A percentile compares a stretch with the other conserved stretches of the same genome.
Evolutionary conservation across 1,284 basidiomycete genomes (phyloP).

Genomic region (Cystobasidium sp.): DNA sequence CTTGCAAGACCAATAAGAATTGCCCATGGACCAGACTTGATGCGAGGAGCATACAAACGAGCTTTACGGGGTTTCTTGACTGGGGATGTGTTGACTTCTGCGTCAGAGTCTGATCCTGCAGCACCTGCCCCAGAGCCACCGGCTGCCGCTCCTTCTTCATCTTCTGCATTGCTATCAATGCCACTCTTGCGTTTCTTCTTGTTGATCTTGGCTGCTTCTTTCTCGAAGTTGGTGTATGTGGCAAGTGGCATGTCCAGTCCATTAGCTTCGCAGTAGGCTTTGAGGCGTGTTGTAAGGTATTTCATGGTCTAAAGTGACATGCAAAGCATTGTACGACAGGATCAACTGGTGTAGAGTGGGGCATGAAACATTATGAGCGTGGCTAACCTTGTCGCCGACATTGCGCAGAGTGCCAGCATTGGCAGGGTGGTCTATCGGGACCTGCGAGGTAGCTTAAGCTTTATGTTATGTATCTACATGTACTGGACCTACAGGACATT

Average conservation of each 20-base stretch:
- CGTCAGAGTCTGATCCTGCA: neutral
- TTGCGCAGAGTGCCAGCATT: slow-evolving; percentile 12
- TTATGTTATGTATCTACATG: no score
- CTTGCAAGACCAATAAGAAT: slow-evolving; percentile 36
- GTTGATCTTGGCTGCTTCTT: slow-evolving; percentile 28
- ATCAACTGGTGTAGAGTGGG: neutral
- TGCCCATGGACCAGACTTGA: slow-evolving; percentile 32
- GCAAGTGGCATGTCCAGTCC: slow-evolving; percentile 10
- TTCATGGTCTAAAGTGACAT: neutral
- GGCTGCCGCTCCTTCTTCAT: slow-evolving; percentile 8
- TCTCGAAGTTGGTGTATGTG: slow-evolving; percentile 7
- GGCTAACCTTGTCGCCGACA: slow-evolving; percentile 34
- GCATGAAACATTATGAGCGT: neutral
- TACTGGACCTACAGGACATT: slow-evolving; percentile 13
- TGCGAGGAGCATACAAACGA: slow-evolving; percentile 22
- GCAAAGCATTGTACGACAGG: neutral
- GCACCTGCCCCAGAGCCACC: neutral
- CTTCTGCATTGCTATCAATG: neutral
- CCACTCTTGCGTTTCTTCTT: slow-evolving; percentile 38
- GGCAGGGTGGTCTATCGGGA: slow-evolving; percentile 33
- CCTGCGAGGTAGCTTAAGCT: neutral
- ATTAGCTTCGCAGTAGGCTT: slow-evolving; percentile 24
- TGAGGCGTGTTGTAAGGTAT: slow-evolving; percentile 34
- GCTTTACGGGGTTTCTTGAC: slow-evolving; percentile 26
- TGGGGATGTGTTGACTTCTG: slow-evolving; percentile 32